A percentile compares a stretch with the other conserved stretches of the same genome.
These are phyloP conservation scores for Cornus florida DNA, from an alignment of 148 eudicot species.

Conservation along the genomic window DNA sequence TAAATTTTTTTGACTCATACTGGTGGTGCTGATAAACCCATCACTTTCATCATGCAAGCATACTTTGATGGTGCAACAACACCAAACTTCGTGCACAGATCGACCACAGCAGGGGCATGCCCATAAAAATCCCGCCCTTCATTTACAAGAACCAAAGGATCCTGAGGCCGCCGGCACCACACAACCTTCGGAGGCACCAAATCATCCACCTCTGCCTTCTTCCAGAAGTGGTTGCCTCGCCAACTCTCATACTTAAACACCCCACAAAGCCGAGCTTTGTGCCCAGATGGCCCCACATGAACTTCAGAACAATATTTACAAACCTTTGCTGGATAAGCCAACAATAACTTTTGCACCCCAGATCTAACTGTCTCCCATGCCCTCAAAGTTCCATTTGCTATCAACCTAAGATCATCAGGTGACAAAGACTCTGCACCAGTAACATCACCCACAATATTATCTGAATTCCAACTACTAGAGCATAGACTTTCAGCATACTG, in stretches of 20 bases:
- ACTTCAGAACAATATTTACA: slow-evolving; percentile 85
- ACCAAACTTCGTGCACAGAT: slow-evolving; percentile 78
- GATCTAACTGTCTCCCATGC: slow-evolving; percentile 77
- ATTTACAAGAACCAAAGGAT: slow-evolving; percentile 63
- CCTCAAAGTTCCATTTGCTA: slow-evolving; percentile 52
- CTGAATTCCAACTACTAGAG: slow-evolving; percentile 8
- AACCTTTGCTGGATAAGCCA: slow-evolving; percentile 69
- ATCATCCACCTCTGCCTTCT: slow-evolving; percentile 80
- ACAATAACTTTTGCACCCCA: slow-evolving; percentile 63
- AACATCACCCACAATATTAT: slow-evolving; percentile 12
- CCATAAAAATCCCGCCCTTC: slow-evolving; percentile 75
- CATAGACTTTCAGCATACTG: slow-evolving; percentile 26
- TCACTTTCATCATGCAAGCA: slow-evolving; percentile 74
- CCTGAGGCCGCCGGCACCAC: slow-evolving; percentile 78
- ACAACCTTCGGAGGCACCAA: slow-evolving; percentile 73
- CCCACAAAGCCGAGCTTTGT: slow-evolving; percentile 87
- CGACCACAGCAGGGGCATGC: slow-evolving; percentile 93
- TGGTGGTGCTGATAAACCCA: slow-evolving; percentile 66
- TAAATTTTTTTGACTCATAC: slow-evolving; percentile 9
- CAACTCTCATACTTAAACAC: slow-evolving; percentile 76
- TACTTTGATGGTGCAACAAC: slow-evolving; percentile 51
- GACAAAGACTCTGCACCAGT: slow-evolving; percentile 36
- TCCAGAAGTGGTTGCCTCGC: slow-evolving; percentile 79
- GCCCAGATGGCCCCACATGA: slow-evolving; percentile 96
- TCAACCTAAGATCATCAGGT: slow-evolving; percentile 30